Conservation (phyloP, 257 asterid genomes). For the Salvia hispanica region DNA sequence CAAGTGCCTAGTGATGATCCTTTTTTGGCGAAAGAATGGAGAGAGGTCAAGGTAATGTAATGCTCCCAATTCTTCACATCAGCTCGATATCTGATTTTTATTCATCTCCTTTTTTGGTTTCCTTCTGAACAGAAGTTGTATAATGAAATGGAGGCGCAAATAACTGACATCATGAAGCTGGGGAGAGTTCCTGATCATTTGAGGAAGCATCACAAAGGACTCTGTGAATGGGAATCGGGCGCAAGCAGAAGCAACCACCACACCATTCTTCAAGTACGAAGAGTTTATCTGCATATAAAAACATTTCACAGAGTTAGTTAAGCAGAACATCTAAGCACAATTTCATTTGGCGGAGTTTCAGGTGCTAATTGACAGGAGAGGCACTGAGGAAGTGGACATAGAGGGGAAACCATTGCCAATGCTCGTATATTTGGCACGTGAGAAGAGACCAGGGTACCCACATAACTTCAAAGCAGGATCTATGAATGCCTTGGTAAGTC, state of each 20-base stretch:
- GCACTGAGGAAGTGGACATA: background rate
- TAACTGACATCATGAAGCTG: background rate
- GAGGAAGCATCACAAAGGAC: constrained; percentile 16
- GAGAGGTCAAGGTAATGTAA: background rate
- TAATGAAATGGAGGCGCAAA: constrained; percentile 15
- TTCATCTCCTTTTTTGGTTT: background rate
- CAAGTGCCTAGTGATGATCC: background rate
- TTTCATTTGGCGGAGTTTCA: background rate
- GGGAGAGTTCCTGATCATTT: constrained; percentile 7
- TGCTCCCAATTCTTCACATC: background rate
- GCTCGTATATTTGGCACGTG: constrained; percentile 23
- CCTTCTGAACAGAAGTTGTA: background rate
- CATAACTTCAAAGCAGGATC: constrained; percentile 28
- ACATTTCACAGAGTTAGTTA: too few relatives aligned
- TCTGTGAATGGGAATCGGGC: background rate
- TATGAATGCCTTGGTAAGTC: constrained; percentile 27
- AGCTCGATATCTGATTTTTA: background rate
- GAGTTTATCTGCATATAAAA: too few relatives aligned
- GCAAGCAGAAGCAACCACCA: constrained; percentile 1
- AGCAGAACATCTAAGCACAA: too few relatives aligned
- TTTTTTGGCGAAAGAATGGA: background rate
- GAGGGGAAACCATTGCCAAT: constrained; percentile 23
- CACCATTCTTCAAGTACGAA: constrained; percentile 18
- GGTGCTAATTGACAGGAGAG: background rate
- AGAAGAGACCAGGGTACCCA: constrained; percentile 9